A percentile compares a stretch with the other conserved stretches of the same genome.
These are phyloP conservation scores for Aciculosporium take DNA, from an alignment of 2,329 filamentous ascomycete genomes.

Conservation along the genomic window DNA sequence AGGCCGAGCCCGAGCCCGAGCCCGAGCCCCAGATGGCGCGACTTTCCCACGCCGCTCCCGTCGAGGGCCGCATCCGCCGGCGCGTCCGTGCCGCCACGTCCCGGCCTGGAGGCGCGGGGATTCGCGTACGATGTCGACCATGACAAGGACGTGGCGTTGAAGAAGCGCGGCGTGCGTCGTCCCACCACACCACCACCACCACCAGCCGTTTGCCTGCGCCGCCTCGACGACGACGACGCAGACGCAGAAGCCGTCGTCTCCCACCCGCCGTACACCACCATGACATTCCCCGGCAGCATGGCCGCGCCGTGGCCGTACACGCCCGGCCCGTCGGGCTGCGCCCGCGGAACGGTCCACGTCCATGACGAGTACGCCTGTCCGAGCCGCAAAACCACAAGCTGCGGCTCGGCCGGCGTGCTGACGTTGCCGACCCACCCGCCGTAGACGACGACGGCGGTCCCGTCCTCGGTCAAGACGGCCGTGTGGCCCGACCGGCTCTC, in stretches of 20 bases:
- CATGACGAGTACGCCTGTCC: slow-evolving; percentile 62
- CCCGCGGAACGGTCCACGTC: slow-evolving; percentile 52
- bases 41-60: slow-evolving; percentile 4
- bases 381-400: slow-evolving; percentile 63
- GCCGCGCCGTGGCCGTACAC: slow-evolving; percentile 51
- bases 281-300: slow-evolving; percentile 50
- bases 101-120: slow-evolving; percentile 18
- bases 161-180: slow-evolving; percentile 30
- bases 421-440: slow-evolving; percentile 90
- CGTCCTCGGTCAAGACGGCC: slow-evolving; percentile 66
- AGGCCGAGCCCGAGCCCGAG: slow-evolving; percentile 46
- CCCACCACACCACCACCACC: slow-evolving; percentile 1
- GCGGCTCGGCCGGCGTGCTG: slow-evolving; percentile 61
- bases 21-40: slow-evolving; percentile 38
- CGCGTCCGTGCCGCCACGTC: background rate
- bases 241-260: slow-evolving; percentile 24
- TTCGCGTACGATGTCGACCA: slow-evolving; percentile 39
- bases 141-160: slow-evolving; percentile 42
- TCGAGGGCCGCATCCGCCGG: background rate
- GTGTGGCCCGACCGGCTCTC: slow-evolving; percentile 85
- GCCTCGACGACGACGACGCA: slow-evolving; percentile 15
- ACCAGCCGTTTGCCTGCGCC: slow-evolving; percentile 20
- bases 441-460: slow-evolving; percentile 59
- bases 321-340: slow-evolving; percentile 30
- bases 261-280: slow-evolving; percentile 54